Evolutionary conservation across 345 rosid genomes (phyloP), one percentile per base, ranked within the genome.

Genomic region (Acer negundo): DNA sequence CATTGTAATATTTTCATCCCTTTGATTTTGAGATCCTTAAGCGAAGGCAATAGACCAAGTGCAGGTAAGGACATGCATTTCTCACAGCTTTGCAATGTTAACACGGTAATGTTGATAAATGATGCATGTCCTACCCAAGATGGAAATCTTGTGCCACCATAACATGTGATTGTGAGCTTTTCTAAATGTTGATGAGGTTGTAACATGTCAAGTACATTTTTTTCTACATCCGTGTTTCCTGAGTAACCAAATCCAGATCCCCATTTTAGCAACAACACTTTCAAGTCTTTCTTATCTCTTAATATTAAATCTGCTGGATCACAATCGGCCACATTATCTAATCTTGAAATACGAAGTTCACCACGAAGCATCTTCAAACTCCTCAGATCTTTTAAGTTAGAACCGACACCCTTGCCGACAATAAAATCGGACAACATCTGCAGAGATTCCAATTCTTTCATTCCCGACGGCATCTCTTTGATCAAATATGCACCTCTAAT

Each of bases 101-200:
- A 0, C 12, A 51, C 31, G 3, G 6, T 62, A n/a, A 72, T 11
- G 0, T 56, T 71, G 47, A n/a, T 11, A 16, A 55, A 72, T 10
- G 64, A 56, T 55, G 75, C 10, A 72, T n/a, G 28, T 10, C 64
- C 75, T 19, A 35, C 20, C 75, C 65, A 72, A 19, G 49, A 55
- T 31, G 75, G 28, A 38, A 61, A 56, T 4, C 3, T n/a, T 38
- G 9, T 35, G 22, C 75, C 64, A 19, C 26, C 46, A 35, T 72
- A 56, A 16, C 47, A 4, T 31, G 4, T 6, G 6, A 31, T 35
- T 31, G 47, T 11, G 26, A 72, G n/a, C 47, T 11, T 24, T 20
- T 56, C 4, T 20, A 72, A 1, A 72, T 56, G 56, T 19, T 10
- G 15, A 6, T 72, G 49, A 31, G 75, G 75, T n/a, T 2, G 28